Evolutionary conservation across 169 alveolate genomes (phyloP), one percentile per base, ranked within the genome.

Genomic region (Cardiosporidium cionae): DNA sequence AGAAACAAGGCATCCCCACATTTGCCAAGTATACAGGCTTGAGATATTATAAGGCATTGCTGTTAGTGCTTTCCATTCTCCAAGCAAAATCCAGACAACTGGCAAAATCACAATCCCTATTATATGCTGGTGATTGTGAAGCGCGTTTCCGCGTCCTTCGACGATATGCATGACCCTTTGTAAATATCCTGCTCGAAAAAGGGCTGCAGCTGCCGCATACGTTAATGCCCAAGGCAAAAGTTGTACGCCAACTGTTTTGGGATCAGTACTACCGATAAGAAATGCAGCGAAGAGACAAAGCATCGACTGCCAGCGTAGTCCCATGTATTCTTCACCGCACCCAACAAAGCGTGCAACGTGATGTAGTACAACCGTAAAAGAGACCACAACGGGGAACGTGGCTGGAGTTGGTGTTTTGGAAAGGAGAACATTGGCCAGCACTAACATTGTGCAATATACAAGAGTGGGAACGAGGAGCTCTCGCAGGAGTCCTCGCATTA

Each of bases 361-460:
- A 73, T 92, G 97, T 63, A 91, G 88, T 25, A 92, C 95, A n/a
- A 92, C 96, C 1, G 97, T 94, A 66, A 93, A 93, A 54, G 96
- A 84, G 34, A 92, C 96, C 9, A 92, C 86, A 53, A 90, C 91
- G 25, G 97, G 96, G 78, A 86, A 90, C 1, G 95, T 90, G 33
- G 96, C 95, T 23, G 91, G 81, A 69, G 93, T 87, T 7, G 96
- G 96, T 32, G 96, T 86, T 72, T 89, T 87, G 65, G 82, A 89
- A 65, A 92, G 89, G 52, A 92, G 83, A 58, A 91, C 87, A 82
- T 92, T 92, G 37, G 97, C 94, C 65, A 91, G 87, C 32, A 89
- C 88, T 33, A 92, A 80, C 97, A 92, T 92, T 32, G 91, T 73
- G 31, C 89, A 86, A 81, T 92, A 89, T 44, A 91, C 92, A 52